Conservation (phyloP, 352 stramenopile species). For the Poterioochromonas sp. region DNA sequence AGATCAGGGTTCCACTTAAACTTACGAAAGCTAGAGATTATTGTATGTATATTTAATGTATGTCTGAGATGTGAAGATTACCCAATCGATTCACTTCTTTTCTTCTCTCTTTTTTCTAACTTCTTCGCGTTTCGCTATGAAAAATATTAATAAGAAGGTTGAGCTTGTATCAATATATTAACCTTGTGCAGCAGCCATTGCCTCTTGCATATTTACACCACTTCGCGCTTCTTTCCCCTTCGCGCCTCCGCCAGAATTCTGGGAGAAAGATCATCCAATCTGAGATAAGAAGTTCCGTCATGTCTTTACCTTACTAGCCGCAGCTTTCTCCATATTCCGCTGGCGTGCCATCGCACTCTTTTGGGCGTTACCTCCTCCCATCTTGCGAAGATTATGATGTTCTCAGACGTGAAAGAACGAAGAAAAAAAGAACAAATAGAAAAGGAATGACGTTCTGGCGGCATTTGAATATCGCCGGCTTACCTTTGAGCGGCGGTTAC, state of each 20-base stretch:
- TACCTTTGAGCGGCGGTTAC: too few relatives aligned
- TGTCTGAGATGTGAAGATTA: too few relatives aligned
- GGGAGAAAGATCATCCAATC: neutral
- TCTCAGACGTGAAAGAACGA: too few relatives aligned
- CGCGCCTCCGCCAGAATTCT: conserved; percentile 28
- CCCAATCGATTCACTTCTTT: conserved; percentile 1
- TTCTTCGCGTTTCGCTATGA: conserved; percentile 24
- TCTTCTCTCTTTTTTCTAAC: conserved; percentile 32
- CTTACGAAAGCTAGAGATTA: too few relatives aligned
- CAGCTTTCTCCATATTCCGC: conserved; percentile 13
- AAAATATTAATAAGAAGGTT: neutral
- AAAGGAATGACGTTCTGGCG: too few relatives aligned
- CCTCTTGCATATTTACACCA: conserved; percentile 10
- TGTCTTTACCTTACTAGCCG: neutral
- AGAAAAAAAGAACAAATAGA: too few relatives aligned
- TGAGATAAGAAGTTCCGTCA: neutral
- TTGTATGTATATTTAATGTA: too few relatives aligned
- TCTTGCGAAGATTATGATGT: neutral
- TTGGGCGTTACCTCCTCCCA: conserved; percentile 33
- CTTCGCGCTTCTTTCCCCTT: conserved; percentile 23
- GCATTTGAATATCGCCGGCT: too few relatives aligned
- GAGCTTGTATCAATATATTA: neutral
- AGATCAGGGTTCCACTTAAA: too few relatives aligned
- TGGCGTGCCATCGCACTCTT: conserved; percentile 14
- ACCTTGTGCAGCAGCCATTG: conserved; percentile 32